Evolutionary conservation across 225 moss, liverwort and hornwort genomes (phyloP).

Genomic region (Straminergon stramineum): DNA sequence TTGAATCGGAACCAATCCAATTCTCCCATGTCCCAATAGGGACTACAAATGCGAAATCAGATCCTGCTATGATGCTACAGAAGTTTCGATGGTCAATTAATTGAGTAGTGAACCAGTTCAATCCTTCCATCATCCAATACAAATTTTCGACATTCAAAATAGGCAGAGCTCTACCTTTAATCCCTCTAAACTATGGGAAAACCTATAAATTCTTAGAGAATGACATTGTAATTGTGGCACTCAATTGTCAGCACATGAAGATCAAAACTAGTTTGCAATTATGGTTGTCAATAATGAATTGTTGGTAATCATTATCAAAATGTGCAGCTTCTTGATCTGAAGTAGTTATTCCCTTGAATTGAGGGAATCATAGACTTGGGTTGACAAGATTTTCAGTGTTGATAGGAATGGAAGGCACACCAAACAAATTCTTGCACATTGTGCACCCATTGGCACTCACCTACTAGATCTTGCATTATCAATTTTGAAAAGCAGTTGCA

Average conservation of each 20-base stretch:
- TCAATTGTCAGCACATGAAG: neutral
- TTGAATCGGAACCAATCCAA: neutral
- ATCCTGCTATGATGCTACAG: too few species aligned
- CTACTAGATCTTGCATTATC: neutral
- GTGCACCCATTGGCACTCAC: neutral
- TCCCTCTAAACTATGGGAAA: neutral
- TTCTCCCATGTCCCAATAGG: neutral
- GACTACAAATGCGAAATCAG: neutral
- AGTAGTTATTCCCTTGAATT: neutral
- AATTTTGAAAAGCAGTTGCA: neutral
- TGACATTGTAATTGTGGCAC: accelerated
- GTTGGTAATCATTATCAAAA: neutral
- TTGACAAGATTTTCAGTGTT: neutral
- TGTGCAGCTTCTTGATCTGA: too few species aligned
- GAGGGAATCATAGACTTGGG: neutral
- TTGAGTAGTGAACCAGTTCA: neutral
- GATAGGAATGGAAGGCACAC: neutral
- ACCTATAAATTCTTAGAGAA: neutral
- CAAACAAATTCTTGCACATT: neutral
- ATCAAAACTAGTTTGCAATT: neutral
- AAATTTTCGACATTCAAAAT: neutral
- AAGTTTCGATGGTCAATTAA: neutral
- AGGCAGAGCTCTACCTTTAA: neutral
- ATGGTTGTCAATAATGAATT: neutral
- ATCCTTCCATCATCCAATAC: neutral